Evolutionary conservation across 768 basidiomycete genomes (phyloP), one percentile per base, ranked within the genome.

Genomic region (Rhizopogon vesiculosus): DNA sequence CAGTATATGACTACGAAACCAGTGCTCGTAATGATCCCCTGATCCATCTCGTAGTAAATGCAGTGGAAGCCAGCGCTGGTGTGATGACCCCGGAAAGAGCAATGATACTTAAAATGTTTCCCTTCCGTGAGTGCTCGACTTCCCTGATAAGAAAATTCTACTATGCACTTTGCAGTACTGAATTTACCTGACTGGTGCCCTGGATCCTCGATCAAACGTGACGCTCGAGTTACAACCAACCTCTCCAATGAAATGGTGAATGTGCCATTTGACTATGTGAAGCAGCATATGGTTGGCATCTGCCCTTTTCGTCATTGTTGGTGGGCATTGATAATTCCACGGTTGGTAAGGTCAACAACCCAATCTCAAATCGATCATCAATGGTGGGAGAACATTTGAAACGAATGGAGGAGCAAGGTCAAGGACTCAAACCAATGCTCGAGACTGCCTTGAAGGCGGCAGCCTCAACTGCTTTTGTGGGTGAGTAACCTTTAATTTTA

Each of bases 1-100:
- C 71, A 19, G 63, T 66, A 0, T 77, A 77, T 50, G 75, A 73
- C 2, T 71, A 73, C 44, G 64, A 72, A 25, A 63, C 71, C 33
- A 45, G 64, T 45, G 40, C 65, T 18, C 62, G 62, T 29, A 60
- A 74, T 18, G 74, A 77, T 43, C 66, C 61, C 45, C 72, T 72
- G 54, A 56, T 72, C 33, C 48, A 31, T 16, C 51, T 67, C 10
- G 70, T 63, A 5, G 59, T 68, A 19, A 54, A 56, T n/a, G 68
- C 66, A 15, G 10, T 25, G 2, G 18, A 18, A 5, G 12, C 43
- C 29, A 45, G 40, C n/a, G 1, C 43, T 16, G 46, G 7, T 31
- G 8, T 31, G 31, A 31, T 31, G 31, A 31, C 31, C 31, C 31
- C 31, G 7, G 31, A 31, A 51, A 29, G 45, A 29, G n/a, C 28